Evolutionary conservation across 202 grass and related monocot species (phyloP).

Genomic region (Tripidium arundinaceum): DNA sequence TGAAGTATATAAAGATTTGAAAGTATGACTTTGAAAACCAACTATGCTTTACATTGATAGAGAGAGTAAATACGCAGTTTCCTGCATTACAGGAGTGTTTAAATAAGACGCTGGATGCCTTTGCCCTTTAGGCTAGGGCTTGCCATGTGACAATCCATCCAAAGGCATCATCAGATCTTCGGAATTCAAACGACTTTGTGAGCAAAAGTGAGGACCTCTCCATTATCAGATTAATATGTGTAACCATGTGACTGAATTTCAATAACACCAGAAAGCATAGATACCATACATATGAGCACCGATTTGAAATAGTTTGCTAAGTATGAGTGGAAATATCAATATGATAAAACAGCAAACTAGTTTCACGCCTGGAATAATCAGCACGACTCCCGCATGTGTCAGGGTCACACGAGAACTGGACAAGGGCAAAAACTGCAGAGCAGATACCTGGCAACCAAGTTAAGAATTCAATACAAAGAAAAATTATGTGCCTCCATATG

Average conservation of each 20-base stretch:
- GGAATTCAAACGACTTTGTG: neutral
- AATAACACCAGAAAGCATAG: neutral
- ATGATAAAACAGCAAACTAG: neutral
- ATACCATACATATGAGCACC: neutral
- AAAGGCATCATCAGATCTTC: neutral
- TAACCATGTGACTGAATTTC: neutral
- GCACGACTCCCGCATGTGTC: neutral
- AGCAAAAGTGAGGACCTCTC: no score
- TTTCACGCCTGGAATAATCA: neutral
- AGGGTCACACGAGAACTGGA: neutral
- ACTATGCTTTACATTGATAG: neutral
- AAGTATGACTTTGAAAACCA: neutral
- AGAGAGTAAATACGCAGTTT: neutral
- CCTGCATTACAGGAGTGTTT: neutral
- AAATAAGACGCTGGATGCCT: neutral
- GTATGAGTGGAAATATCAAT: neutral
- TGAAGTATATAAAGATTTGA: no score
- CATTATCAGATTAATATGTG: neutral
- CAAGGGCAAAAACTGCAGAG: neutral
- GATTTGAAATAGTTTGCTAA: neutral
- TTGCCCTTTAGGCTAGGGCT: neutral
- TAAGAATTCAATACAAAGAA: neutral
- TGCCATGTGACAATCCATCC: neutral
- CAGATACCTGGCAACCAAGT: neutral
- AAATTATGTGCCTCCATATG: neutral